Evolutionary conservation across 768 basidiomycete genomes (phyloP), one percentile per base, ranked within the genome.

Genomic region (Rhodotorula graminis): DNA sequence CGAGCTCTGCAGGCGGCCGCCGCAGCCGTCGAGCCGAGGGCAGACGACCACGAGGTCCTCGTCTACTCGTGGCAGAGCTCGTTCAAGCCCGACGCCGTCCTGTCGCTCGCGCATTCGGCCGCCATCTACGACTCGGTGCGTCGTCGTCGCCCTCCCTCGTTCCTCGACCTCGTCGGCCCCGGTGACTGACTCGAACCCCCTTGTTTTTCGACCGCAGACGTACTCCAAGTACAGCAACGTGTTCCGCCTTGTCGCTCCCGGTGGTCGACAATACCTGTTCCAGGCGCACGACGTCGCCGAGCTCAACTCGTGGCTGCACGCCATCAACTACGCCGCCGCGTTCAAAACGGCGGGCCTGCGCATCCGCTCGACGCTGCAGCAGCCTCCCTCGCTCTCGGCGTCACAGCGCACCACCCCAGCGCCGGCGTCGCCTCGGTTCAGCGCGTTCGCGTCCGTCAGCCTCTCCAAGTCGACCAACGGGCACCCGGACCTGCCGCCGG

Each of bases 271-370:
- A 76, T 87, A 89, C 70, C 86, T 98, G 50, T 84, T 97, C 29
- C 91, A 92, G 78, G 85, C 90, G 12, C 78, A 84, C 21, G 84
- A 86, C 77, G 88, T 88, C 70, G 80, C 82, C 57, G 91, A 93
- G 69, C 85, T 91, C 83, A 89, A 93, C 77, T 86, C 89, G 73
- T 99, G 96, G 96, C 88, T 98, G 73, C 85, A 89, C 23, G 84
- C 85, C 46, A 92, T 98, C 79, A 99, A 99, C 81, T 98, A 96
- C 79, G 93, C 93, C 6, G 89, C 92, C 70, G 84, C 91, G 11
- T 98, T 96, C 86, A 93, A 89, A 82, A 88, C 91, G 3, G 85
- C 88, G 25, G 89, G 89, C 18, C 84, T 97, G 50, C 85, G 87
- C 58, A 92, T 96, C 87, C 87, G 93, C 31, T 84, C 90, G 0